Evolutionary conservation across 768 basidiomycete genomes (phyloP).

Genomic region (Chalciporus piperatus): DNA sequence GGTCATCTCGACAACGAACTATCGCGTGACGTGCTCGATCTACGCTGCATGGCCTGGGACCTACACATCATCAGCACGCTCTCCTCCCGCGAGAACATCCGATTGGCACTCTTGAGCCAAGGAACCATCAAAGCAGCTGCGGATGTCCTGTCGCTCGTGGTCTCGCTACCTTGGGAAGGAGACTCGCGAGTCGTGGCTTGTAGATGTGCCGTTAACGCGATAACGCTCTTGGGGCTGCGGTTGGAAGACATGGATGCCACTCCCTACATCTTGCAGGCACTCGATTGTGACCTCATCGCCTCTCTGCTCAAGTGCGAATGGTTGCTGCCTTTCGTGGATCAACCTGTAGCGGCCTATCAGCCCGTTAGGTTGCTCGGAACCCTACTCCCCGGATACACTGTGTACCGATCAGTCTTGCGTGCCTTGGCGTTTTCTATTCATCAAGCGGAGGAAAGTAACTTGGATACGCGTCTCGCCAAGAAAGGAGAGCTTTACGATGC

Average conservation of each 20-base stretch:
- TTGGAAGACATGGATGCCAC: constrained; percentile 25
- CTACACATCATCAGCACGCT: constrained; percentile 25
- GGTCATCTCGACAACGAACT: constrained; percentile 27
- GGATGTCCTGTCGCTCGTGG: constrained; percentile 19
- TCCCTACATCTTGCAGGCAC: constrained; percentile 26
- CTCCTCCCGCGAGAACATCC: constrained; percentile 16
- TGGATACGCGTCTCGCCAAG: constrained; percentile 13
- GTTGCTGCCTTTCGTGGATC: constrained; percentile 18
- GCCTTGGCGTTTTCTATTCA: constrained; percentile 11
- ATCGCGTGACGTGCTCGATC: constrained; percentile 15
- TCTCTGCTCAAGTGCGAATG: constrained; percentile 25
- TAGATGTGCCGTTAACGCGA: constrained; percentile 21
- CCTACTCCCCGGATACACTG: constrained; percentile 23
- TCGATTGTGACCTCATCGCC: constrained; percentile 17
- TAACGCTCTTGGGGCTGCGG: constrained; percentile 14
- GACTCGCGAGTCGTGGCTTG: constrained; percentile 13
- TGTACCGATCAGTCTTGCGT: constrained; percentile 24
- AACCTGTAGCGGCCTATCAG: constrained; percentile 4
- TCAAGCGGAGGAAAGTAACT: not conserved
- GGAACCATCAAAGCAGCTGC: constrained; percentile 24
- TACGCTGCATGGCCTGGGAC: constrained; percentile 29
- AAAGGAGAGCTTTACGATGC: constrained; percentile 19
- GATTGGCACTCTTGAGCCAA: constrained; percentile 18
- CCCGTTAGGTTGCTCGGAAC: constrained; percentile 12
- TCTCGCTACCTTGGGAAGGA: constrained; percentile 13